phyloP scores from a whole-genome alignment of 768 basidiomycete genomes.

The Omphalotus guepiniiformis region DNA sequence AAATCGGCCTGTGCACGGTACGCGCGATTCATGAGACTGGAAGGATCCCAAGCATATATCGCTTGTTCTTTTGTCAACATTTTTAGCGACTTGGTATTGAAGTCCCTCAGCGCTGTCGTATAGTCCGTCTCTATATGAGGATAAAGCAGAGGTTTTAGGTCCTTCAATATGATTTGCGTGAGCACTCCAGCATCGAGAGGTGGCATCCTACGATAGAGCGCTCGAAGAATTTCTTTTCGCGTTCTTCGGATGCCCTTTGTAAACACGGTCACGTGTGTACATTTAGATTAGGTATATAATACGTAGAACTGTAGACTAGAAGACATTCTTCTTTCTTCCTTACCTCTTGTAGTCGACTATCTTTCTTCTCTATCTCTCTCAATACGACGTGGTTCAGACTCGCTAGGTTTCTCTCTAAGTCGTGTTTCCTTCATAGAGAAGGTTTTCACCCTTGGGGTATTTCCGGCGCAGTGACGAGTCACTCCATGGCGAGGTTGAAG shows the following conservation, averaged over 20 bases:
- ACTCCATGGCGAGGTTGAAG: conserved; percentile 61
- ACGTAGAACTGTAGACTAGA: not conserved
- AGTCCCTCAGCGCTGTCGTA: conserved; percentile 46
- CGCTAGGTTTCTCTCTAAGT: not conserved
- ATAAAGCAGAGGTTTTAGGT: conserved; percentile 76
- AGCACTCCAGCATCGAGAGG: conserved; percentile 64
- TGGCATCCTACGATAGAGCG: conserved; percentile 55
- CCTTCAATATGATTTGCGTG: conserved; percentile 86
- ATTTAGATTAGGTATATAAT: not conserved
- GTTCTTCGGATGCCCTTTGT: not conserved
- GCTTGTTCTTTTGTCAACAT: conserved; percentile 59
- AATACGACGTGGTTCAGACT: no score
- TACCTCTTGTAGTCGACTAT: not conserved
- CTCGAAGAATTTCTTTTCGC: conserved; percentile 9
- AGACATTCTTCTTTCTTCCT: not conserved
- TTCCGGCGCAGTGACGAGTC: conserved; percentile 38
- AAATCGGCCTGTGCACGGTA: conserved; percentile 56
- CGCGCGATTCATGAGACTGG: conserved; percentile 44
- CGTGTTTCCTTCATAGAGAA: not conserved
- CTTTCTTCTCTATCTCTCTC: no score
- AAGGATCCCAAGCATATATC: conserved; percentile 70
- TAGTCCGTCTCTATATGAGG: conserved; percentile 52
- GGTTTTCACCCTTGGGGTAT: conserved; percentile 15
- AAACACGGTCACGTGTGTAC: conserved; percentile 21
- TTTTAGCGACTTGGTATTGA: conserved; percentile 52